Conservation (phyloP, 2,329 filamentous ascomycete species). For the Chrysosphaeria jannelii region DNA sequence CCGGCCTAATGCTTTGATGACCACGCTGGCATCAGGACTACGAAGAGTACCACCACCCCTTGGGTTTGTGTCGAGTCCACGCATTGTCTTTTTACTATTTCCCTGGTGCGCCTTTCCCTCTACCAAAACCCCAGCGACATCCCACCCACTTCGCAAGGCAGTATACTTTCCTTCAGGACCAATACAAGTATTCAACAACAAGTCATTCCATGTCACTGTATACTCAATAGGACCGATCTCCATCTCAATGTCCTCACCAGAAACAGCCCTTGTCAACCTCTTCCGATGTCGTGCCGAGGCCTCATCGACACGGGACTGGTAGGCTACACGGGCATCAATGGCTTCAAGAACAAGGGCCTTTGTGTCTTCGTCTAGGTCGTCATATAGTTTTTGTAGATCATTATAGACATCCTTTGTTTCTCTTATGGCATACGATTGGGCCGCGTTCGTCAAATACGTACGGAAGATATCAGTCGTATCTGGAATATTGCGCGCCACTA, state of each 20-base stretch:
- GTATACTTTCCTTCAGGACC: slow-evolving; percentile 20
- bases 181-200: slow-evolving; percentile 39
- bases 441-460: slow-evolving; percentile 25
- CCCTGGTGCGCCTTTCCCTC: slow-evolving; percentile 11
- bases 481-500: slow-evolving; percentile 34
- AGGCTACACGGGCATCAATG: slow-evolving; percentile 27
- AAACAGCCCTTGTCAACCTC: slow-evolving; percentile 11
- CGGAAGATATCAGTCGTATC: slow-evolving; percentile 30
- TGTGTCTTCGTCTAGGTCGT: slow-evolving; percentile 15
- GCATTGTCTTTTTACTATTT: no score
- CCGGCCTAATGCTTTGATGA: no score
- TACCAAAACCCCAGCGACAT: slow-evolving; percentile 12
- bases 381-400: slow-evolving; percentile 13
- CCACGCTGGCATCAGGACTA: no score
- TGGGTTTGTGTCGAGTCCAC: no score
- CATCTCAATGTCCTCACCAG: slow-evolving; percentile 2
- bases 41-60: no score
- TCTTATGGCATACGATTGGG: slow-evolving; percentile 9
- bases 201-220: slow-evolving; percentile 37
- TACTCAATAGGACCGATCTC: slow-evolving; percentile 16
- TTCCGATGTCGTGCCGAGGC: slow-evolving; percentile 25
- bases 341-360: slow-evolving; percentile 16
- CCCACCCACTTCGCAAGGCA: slow-evolving; percentile 19
- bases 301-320: slow-evolving; percentile 22
- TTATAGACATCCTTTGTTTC: slow-evolving; percentile 7